A percentile compares a stretch with the other conserved stretches of the same genome.
Evolutionary conservation across 2,329 filamentous ascomycete species (phyloP).

Genomic region (Sarocladium kiliense): DNA sequence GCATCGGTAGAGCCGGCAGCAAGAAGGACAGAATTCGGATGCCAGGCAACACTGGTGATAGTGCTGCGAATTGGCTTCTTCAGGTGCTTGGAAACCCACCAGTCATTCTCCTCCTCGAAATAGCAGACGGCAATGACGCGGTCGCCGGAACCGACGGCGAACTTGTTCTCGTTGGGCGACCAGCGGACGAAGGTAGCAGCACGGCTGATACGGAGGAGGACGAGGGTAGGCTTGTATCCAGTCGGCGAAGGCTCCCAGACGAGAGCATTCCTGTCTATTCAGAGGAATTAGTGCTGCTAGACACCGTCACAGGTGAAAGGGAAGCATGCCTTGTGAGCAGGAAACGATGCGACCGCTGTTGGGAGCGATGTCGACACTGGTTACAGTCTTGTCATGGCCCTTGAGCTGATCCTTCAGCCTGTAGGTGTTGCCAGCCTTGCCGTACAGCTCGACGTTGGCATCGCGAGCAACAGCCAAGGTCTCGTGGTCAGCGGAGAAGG

Average conservation of each 20-base stretch:
- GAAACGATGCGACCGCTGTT: slow-evolving; percentile 90
- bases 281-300: slow-evolving; percentile 11
- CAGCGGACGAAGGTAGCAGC: slow-evolving; percentile 96
- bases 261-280: slow-evolving; percentile 85
- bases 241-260: slow-evolving; percentile 93
- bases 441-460: slow-evolving; percentile 84
- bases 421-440: slow-evolving; percentile 66
- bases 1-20: slow-evolving; percentile 96
- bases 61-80: slow-evolving; percentile 99
- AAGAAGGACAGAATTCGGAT: slow-evolving; percentile 92
- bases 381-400: slow-evolving; percentile 95
- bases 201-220: slow-evolving; percentile 93
- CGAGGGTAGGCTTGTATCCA: slow-evolving; percentile 95
- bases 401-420: slow-evolving; percentile 87
- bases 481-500: slow-evolving; percentile 87
- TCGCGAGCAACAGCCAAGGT: slow-evolving; percentile 90
- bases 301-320: neutral
- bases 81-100: slow-evolving; percentile 99
- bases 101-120: slow-evolving; percentile 99
- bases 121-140: slow-evolving; percentile 96
- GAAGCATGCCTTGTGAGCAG: slow-evolving; percentile 77
- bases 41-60: slow-evolving; percentile 92
- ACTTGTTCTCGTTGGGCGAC: slow-evolving; percentile 95
- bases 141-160: slow-evolving; percentile 93
- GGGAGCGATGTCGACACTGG: slow-evolving; percentile 91